These are phyloP conservation scores for Acrocalymma vagum DNA, from an alignment of 2,329 filamentous ascomycete species.

Conservation along the genomic window DNA sequence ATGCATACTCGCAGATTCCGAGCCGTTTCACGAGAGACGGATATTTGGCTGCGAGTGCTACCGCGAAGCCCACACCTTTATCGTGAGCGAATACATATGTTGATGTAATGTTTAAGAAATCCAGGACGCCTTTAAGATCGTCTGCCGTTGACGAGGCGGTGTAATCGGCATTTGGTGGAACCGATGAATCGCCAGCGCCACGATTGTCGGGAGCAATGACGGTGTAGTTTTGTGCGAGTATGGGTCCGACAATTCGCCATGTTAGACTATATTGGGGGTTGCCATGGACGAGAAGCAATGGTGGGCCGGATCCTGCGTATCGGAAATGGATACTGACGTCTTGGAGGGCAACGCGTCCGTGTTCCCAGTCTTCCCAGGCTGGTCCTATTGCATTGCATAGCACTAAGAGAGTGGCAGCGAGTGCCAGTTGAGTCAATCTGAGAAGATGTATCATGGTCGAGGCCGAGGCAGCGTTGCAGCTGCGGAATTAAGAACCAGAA, in stretches of 20 bases:
- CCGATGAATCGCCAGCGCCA: conserved; percentile 37
- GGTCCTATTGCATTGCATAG: too few species aligned
- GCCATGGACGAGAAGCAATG: conserved; percentile 53
- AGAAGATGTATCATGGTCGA: too few species aligned
- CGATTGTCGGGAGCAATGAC: conserved; percentile 24
- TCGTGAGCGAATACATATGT: conserved; percentile 57
- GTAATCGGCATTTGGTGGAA: conserved; percentile 51
- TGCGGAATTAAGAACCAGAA: too few species aligned
- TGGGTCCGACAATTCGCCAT: conserved; percentile 25
- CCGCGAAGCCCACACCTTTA: conserved; percentile 55
- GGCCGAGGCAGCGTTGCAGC: too few species aligned
- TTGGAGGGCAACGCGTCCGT: conserved; percentile 26
- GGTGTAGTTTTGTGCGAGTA: conserved; percentile 18
- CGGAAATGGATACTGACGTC: conserved; percentile 56
- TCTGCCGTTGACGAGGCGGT: conserved; percentile 45
- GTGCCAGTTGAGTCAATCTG: too few species aligned
- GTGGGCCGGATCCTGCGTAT: conserved; percentile 52
- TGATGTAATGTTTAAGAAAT: conserved; percentile 33
- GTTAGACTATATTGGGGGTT: conserved; percentile 53
- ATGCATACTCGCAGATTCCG: conserved; percentile 50
- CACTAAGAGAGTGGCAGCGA: too few species aligned
- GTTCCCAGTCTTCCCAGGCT: conserved; percentile 27
- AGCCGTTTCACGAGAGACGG: conserved; percentile 47
- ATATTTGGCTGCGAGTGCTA: conserved; percentile 50
- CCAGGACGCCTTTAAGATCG: conserved; percentile 31